Base-by-base conservation (phyloP, 1,284 basidiomycete genomes). In the Cerrena zonata region DNA sequence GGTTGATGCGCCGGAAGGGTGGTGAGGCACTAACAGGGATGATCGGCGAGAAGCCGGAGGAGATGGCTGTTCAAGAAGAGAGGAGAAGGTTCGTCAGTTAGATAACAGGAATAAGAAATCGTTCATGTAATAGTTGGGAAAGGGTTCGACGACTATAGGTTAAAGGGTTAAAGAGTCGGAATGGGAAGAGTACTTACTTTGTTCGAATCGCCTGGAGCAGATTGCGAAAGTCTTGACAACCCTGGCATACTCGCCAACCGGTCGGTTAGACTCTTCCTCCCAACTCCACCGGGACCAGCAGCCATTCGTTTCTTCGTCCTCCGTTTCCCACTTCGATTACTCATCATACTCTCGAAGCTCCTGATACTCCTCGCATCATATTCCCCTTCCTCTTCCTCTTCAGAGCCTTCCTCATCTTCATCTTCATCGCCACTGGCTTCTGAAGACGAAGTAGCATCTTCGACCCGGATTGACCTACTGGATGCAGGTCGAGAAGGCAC, bases 281-380 rank as follows among this genome's bases (percentile, higher is more conserved):
- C 68, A 44, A 40, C 39, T 18, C 39, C 39, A 18, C 39, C 39
- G 5, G 39, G 39, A 10, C 39, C 39, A 40, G 56, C 58, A 43
- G 53, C 59, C 46, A 47, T 56, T 50, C 59, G 60, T 51, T 57
- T 61, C 53, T 59, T 61, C 45, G 59, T 54, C 51, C 60, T 65
- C 59, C 56, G 66, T 56, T 61, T 72, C 62, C 66, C 64, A 51
- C 72, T 73, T 48, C 72, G 69, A 18, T 69, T 66, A 60, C 74
- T 82, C 75, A 89, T 73, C 86, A 90, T 89, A 58, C 80, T 89
- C 69, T 87, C 86, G 59, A 92, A 91, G 62, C 86, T 91, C 56
- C 78, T 72, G 50, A 91, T 89, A 59, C 86, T 89, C 67, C 82
- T 75, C 42, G 78, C 61, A 63, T 86, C 81, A 47, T 74, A 69